Evolutionary conservation across 768 basidiomycete species (phyloP).

Genomic region (Leccinum variicolor): DNA sequence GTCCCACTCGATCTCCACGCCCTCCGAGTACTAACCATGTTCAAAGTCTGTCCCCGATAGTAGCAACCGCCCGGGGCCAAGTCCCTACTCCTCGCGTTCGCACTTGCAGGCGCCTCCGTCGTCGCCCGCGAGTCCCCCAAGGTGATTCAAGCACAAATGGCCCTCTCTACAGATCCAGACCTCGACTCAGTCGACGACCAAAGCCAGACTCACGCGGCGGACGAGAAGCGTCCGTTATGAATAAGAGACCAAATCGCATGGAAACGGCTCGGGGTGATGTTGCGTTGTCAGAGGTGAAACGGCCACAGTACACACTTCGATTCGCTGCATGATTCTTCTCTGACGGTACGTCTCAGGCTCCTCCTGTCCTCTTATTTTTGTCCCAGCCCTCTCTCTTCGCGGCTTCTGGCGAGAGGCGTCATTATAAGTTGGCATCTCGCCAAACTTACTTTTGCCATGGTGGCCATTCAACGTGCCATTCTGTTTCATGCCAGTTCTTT

Average conservation of each 20-base stretch:
- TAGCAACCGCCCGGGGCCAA: conserved; percentile 73
- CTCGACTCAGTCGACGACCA: conserved; percentile 26
- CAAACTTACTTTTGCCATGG: too few species aligned
- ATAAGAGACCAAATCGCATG: conserved; percentile 59
- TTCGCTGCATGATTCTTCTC: conserved; percentile 95
- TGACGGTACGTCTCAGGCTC: conserved; percentile 55
- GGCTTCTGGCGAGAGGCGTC: too few species aligned
- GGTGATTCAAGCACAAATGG: conserved; percentile 40
- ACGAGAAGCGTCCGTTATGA: conserved; percentile 16
- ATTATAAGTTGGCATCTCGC: too few species aligned
- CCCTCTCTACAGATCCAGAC: neutral
- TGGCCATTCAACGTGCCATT: conserved; percentile 40
- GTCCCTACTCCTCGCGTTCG: conserved; percentile 38
- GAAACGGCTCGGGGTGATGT: conserved; percentile 39
- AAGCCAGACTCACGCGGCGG: neutral
- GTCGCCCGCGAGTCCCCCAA: conserved; percentile 66
- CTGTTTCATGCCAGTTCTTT: conserved; percentile 51
- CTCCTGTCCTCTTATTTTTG: neutral
- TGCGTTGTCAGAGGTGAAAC: conserved; percentile 50
- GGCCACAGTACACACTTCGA: conserved; percentile 80
- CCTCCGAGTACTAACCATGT: neutral
- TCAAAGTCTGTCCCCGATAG: conserved; percentile 62
- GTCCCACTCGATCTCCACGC: neutral
- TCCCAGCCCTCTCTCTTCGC: neutral
- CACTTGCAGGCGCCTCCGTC: conserved; percentile 50